Base-by-base conservation (phyloP, 2,329 filamentous ascomycete genomes). In the Aspergillus sp. region DNA sequence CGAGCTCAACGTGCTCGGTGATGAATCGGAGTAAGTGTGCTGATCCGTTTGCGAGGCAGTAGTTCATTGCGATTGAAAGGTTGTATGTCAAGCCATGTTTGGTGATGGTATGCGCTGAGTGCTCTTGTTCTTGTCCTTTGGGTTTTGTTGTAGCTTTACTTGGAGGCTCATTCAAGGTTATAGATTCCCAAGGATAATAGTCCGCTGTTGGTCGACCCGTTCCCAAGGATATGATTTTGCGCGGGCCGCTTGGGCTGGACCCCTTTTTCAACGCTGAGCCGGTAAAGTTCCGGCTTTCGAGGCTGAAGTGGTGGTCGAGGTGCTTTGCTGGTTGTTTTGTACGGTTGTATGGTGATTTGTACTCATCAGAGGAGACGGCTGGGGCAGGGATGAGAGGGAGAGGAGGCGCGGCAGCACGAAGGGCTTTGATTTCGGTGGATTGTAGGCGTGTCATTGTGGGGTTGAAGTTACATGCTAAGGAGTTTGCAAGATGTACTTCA, bases 1-100 rank as follows among this genome's bases (percentile, higher is more conserved):
- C 85, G 55, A 96, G 85, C 72, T 97, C 91, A 0, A 91, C 93
- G 77, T 96, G 92, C 80, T 97, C 92, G 0, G 91, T 93, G 57
- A 96, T 82, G 80, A 89, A 96, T 60, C 92, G 87, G 64, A 96
- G 79, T 74, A 97, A 82, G 78, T 96, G 92, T 4, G 91, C 88
- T 2, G 90, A 87, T 6, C 92, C 92, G 19, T 87, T 86, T 7
- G 90, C 88, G 76, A 95, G 90, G 30, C 89, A 90, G 74, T 97
- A 97, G 78, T 97, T 96, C 73, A 96, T 86, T 0, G 89, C 90
- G 57, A 92, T 91, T 23, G 88, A 85, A 45, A 97, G 85, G 77
- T 97, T 92, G 70, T 78, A 68, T 4, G 51, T 52, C 21, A 10
- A n/a, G 6, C 13, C 19, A 0, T 23, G 2, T n/a, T 48, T 48